Evolutionary conservation across 345 rosid species (phyloP).

Genomic region (Linum tenue): DNA sequence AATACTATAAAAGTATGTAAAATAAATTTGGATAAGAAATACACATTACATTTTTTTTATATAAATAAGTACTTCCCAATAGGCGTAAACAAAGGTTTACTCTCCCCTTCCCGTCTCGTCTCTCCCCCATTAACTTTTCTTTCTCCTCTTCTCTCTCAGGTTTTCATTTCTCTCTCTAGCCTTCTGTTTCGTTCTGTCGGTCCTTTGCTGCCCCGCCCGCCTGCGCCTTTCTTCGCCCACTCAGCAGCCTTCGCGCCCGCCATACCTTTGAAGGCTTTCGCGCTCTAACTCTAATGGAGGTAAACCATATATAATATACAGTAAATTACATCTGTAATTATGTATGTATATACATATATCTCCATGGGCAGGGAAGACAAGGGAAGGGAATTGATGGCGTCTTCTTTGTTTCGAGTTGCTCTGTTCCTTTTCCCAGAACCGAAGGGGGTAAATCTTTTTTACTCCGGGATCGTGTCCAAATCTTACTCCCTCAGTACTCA

Average conservation of each 20-base stretch:
- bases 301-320: too few species aligned
- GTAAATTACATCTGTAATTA: too few species aligned
- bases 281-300: background rate
- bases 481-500: background rate
- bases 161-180: background rate
- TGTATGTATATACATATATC: background rate
- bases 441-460: too few species aligned
- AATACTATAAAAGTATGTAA: too few species aligned
- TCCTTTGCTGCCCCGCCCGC: background rate
- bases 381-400: too few species aligned
- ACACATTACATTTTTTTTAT: too few species aligned
- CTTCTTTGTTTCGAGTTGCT: background rate
- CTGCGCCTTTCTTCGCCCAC: background rate
- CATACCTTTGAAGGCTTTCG: background rate
- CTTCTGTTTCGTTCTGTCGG: background rate
- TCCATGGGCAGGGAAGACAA: too few species aligned
- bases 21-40: too few species aligned
- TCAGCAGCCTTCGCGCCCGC: background rate
- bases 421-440: background rate
- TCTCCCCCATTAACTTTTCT: background rate
- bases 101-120: background rate
- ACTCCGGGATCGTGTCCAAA: background rate
- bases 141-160: background rate
- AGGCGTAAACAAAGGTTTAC: background rate
- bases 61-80: background rate